phyloP scores from a whole-genome alignment of 2,329 filamentous ascomycete genomes.

The Talaromyces sp. region DNA sequence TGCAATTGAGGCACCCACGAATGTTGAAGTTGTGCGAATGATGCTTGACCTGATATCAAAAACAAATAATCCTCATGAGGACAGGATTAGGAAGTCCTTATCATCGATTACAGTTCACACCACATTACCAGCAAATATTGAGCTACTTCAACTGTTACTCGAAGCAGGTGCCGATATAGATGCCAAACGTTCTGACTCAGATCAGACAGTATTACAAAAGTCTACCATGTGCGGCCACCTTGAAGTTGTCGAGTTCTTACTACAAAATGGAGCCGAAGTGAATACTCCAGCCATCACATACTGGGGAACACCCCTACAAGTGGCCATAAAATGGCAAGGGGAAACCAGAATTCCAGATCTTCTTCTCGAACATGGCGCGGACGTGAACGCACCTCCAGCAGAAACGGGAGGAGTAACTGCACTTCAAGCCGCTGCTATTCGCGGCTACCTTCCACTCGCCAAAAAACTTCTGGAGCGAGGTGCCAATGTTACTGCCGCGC shows the following conservation, averaged over 20 bases:
- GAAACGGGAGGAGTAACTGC: not conserved
- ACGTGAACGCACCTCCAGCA: not conserved
- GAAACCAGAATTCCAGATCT: not conserved
- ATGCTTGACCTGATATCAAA: not conserved
- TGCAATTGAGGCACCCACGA: not conserved
- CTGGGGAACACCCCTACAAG: not conserved
- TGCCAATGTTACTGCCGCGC: conserved; percentile 23
- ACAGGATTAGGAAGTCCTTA: not conserved
- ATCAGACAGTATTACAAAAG: not conserved
- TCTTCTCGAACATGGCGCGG: conserved; percentile 4
- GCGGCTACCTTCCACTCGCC: conserved; percentile 10
- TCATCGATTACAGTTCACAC: not conserved
- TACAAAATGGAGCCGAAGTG: not conserved
- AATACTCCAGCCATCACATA: not conserved
- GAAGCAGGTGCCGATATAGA: conserved; percentile 1
- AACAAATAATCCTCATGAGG: not conserved
- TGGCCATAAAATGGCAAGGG: not conserved
- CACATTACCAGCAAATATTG: not conserved
- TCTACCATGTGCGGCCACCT: no score
- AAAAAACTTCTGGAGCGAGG: conserved; percentile 21
- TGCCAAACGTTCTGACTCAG: not conserved
- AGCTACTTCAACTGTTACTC: not conserved
- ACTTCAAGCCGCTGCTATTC: conserved; percentile 3
- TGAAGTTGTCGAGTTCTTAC: not conserved
- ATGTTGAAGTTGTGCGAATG: not conserved